Evolutionary conservation across 352 stramenopile species (phyloP).

Genomic region (Phytopythium helicoides): DNA sequence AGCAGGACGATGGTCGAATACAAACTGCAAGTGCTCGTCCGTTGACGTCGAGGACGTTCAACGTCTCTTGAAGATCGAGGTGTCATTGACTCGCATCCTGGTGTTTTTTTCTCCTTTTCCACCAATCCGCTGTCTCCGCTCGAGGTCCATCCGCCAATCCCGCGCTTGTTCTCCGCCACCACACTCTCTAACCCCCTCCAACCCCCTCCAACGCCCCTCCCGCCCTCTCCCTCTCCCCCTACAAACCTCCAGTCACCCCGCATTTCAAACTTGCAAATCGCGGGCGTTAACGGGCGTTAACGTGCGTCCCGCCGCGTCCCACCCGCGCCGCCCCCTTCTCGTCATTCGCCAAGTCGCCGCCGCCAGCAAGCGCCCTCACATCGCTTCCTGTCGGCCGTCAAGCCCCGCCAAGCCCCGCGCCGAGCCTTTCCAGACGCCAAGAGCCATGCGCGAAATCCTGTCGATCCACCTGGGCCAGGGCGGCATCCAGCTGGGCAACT

Average conservation of each 20-base stretch:
- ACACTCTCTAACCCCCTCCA: neutral
- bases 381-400: slow-evolving; percentile 12
- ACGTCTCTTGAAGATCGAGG: neutral
- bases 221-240: neutral
- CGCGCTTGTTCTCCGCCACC: neutral
- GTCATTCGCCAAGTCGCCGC: slow-evolving; percentile 10
- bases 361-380: slow-evolving; percentile 14
- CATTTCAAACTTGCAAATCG: slow-evolving; percentile 4
- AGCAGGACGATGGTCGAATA: neutral
- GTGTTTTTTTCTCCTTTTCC: neutral
- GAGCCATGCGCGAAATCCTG: slow-evolving; percentile 94
- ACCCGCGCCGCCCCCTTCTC: neutral
- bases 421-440: too few relatives aligned
- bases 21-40: neutral
- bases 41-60: neutral
- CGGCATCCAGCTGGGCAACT: slow-evolving; percentile 84
- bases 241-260: neutral
- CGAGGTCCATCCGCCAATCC: too few relatives aligned
- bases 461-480: slow-evolving; percentile 96
- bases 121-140: too few relatives aligned
- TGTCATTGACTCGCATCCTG: neutral
- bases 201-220: neutral
- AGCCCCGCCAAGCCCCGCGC: too few relatives aligned
- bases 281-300: neutral
- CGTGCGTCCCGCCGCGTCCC: slow-evolving; percentile 4